Evolutionary conservation across 164 flowering plant species (phyloP).

Genomic region (Macadamia integrifolia): DNA sequence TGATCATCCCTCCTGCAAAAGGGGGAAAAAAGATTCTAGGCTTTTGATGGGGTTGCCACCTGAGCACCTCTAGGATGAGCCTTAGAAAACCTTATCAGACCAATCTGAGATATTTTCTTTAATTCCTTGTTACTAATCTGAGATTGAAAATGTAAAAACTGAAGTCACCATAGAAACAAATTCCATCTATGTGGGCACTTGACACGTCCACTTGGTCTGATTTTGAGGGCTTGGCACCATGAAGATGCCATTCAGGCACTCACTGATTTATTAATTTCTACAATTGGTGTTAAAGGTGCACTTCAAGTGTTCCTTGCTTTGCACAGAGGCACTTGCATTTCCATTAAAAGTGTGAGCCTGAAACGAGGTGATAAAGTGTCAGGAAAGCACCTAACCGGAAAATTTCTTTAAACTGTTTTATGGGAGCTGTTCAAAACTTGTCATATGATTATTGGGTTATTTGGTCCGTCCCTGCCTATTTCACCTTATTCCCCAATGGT

Average conservation of each 20-base stretch:
- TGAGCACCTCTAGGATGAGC: neutral
- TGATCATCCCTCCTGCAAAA: neutral
- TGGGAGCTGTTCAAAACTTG: too few species aligned
- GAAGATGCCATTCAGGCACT: neutral
- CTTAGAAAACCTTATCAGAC: neutral
- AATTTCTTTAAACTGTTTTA: too few species aligned
- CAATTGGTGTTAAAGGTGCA: too few species aligned
- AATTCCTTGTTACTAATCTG: too few species aligned
- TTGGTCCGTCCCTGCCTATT: too few species aligned
- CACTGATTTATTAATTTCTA: neutral
- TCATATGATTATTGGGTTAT: too few species aligned
- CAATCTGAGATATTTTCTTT: neutral
- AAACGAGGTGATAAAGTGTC: too few species aligned
- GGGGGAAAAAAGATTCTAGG: neutral
- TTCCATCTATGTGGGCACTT: neutral
- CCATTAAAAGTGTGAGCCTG: too few species aligned
- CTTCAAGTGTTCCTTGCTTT: too few species aligned
- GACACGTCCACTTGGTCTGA: neutral
- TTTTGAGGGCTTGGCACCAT: neutral
- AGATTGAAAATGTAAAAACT: neutral
- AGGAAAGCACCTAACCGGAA: too few species aligned
- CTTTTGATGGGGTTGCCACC: neutral
- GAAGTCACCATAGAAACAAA: neutral
- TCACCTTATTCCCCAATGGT: too few species aligned
- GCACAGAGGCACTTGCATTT: too few species aligned